Percentiles rank a stretch among this genome's conserved stretches.
These are phyloP conservation scores for Lactarius sanguifluus DNA, from an alignment of 768 basidiomycete species.

Conservation along the genomic window DNA sequence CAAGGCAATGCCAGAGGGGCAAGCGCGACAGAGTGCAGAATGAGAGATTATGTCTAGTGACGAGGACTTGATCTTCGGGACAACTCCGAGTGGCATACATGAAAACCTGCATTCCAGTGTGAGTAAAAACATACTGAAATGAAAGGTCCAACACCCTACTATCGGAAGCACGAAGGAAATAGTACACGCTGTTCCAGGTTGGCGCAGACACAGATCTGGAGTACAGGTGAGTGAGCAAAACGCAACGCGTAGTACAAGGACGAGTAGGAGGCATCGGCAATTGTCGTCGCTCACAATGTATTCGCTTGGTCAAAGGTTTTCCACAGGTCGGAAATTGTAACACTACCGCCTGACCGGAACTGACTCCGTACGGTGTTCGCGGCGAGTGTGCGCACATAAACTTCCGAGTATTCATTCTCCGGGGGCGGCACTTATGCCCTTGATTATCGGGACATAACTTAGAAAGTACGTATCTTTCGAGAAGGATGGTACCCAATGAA, in stretches of 20 bases:
- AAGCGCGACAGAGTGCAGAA: conserved; percentile 45
- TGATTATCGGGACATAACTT: too few species aligned
- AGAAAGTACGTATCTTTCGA: too few species aligned
- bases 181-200: conserved; percentile 65
- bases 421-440: too few species aligned
- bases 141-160: conserved; percentile 36
- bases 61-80: conserved; percentile 49
- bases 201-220: conserved; percentile 56
- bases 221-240: neutral
- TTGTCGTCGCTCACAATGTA: too few species aligned
- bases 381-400: too few species aligned
- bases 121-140: conserved; percentile 71
- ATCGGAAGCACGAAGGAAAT: conserved; percentile 55
- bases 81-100: conserved; percentile 45
- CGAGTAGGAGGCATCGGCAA: too few species aligned
- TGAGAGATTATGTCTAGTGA: conserved; percentile 65
- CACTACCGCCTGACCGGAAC: too few species aligned
- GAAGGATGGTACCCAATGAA: too few species aligned
- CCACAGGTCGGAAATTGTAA: too few species aligned
- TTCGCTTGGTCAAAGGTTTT: too few species aligned
- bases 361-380: too few species aligned
- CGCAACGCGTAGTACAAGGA: conserved; percentile 57
- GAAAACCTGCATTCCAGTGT: conserved; percentile 44
- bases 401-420: too few species aligned
- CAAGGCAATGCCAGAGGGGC: conserved; percentile 46